phyloP scores from a whole-genome alignment of 768 basidiomycete species.

The Tylopilus sp. region DNA sequence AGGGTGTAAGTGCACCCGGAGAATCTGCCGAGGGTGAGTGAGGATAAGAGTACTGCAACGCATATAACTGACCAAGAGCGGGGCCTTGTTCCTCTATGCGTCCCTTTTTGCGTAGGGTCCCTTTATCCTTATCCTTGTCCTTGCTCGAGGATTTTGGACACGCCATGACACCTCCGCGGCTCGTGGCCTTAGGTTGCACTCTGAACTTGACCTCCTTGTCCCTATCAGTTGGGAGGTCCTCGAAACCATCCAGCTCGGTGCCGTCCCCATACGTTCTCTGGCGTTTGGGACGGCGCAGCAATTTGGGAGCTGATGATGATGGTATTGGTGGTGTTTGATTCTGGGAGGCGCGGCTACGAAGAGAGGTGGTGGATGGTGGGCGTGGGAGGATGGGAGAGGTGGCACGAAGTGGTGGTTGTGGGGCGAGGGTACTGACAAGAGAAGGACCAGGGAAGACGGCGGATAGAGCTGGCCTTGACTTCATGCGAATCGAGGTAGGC shows the following conservation, averaged over 20 bases:
- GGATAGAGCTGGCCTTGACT: slow-evolving; percentile 72
- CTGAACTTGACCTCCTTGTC: slow-evolving; percentile 76
- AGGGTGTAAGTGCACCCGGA: slow-evolving; percentile 34
- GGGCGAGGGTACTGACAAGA: slow-evolving; percentile 26
- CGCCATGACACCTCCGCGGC: slow-evolving; percentile 49
- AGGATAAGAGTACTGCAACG: not conserved
- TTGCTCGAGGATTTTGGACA: slow-evolving; percentile 40
- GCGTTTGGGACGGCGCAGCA: slow-evolving; percentile 76
- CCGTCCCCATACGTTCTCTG: slow-evolving; percentile 79
- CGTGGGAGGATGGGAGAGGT: slow-evolving; percentile 58
- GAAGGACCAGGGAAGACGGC: slow-evolving; percentile 60
- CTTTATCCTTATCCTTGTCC: slow-evolving; percentile 45
- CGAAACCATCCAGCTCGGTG: slow-evolving; percentile 84
- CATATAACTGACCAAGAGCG: slow-evolving; percentile 37
- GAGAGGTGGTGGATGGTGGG: slow-evolving; percentile 55
- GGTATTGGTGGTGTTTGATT: slow-evolving; percentile 32
- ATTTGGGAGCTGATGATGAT: slow-evolving; percentile 53
- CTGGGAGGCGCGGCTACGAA: slow-evolving; percentile 34
- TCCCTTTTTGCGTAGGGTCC: slow-evolving; percentile 55
- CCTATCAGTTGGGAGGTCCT: slow-evolving; percentile 83
- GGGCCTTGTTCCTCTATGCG: slow-evolving; percentile 43
- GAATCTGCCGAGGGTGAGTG: slow-evolving; percentile 15
- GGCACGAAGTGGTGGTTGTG: slow-evolving; percentile 42
- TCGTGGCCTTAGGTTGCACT: slow-evolving; percentile 70
- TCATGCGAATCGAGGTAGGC: slow-evolving; percentile 77